Conservation (phyloP, 2,329 filamentous ascomycete genomes). For the Aspergillus sp. region DNA sequence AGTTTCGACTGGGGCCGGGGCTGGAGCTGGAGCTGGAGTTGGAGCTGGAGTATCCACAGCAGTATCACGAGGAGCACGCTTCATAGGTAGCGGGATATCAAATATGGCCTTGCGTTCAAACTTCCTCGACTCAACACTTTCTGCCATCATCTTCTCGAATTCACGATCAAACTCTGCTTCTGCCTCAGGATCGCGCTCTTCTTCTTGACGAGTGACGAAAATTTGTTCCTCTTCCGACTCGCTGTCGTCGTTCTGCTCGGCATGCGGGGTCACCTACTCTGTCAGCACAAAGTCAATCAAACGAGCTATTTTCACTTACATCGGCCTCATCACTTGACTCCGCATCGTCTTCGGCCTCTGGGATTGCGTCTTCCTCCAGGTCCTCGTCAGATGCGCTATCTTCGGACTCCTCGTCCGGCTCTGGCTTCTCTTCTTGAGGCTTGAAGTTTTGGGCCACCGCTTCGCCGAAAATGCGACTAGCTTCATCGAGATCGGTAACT, state of each 20-base stretch:
- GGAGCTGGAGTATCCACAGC: constrained; percentile 37
- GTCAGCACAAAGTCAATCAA: neutral
- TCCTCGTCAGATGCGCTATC: constrained; percentile 75
- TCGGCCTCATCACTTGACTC: constrained; percentile 53
- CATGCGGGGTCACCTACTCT: constrained; percentile 45
- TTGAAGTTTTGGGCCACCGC: constrained; percentile 91
- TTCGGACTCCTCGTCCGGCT: constrained; percentile 72
- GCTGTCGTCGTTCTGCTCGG: constrained; percentile 45
- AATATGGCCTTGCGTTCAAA: constrained; percentile 94
- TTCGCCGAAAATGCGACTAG: constrained; percentile 77
- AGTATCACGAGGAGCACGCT: constrained; percentile 63
- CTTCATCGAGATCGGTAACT: constrained; percentile 76
- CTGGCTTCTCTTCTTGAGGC: constrained; percentile 69
- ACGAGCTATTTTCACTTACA: constrained; percentile 32
- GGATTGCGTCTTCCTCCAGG: constrained; percentile 59
- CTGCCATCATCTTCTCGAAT: constrained; percentile 97
- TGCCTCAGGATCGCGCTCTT: constrained; percentile 85
- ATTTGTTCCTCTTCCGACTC: constrained; percentile 83
- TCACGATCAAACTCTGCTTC: constrained; percentile 98
- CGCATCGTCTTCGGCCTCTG: constrained; percentile 57
- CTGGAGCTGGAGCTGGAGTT: neutral
- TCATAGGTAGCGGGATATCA: constrained; percentile 95
- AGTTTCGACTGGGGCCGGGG: constrained; percentile 27
- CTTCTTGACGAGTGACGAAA: constrained; percentile 85
- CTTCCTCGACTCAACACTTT: constrained; percentile 92